Percentiles rank a stretch among this genome's conserved stretches.
These are phyloP conservation scores for Odontarrhena argentea DNA, from an alignment of 345 rosid species.

Conservation along the genomic window DNA sequence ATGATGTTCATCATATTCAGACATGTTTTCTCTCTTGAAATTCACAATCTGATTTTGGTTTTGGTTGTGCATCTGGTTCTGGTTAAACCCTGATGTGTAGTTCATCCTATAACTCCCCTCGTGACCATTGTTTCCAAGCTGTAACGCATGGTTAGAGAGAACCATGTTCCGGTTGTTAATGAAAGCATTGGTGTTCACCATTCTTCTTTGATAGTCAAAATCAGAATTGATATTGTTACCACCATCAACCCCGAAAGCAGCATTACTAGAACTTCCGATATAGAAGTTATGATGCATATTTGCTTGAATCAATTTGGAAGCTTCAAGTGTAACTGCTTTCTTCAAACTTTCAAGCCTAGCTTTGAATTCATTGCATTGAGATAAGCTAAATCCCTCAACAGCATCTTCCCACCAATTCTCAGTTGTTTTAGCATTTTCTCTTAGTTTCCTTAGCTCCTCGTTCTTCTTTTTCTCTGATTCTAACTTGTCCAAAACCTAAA, in stretches of 20 bases:
- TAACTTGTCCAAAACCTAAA: conserved; percentile 30
- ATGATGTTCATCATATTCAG: conserved; percentile 29
- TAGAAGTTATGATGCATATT: conserved; percentile 20
- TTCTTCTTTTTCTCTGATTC: conserved; percentile 54
- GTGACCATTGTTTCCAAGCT: background rate
- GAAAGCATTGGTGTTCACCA: conserved; percentile 7
- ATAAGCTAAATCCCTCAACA: conserved; percentile 35
- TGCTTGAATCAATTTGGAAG: conserved; percentile 12
- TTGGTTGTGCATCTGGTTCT: conserved; percentile 1
- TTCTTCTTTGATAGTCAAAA: conserved; percentile 21
- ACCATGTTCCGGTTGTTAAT: background rate
- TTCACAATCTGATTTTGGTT: background rate
- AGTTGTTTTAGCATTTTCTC: conserved; percentile 21
- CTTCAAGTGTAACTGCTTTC: conserved; percentile 42
- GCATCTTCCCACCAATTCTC: conserved; percentile 62
- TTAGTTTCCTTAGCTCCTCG: conserved; percentile 45
- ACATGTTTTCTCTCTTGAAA: conserved; percentile 3
- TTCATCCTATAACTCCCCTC: background rate
- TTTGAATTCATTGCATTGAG: conserved; percentile 46
- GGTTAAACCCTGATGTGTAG: background rate
- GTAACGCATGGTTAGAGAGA: background rate
- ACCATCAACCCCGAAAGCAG: conserved; percentile 22
- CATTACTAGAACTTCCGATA: conserved; percentile 19
- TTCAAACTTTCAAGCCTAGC: conserved; percentile 44
- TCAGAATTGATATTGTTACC: background rate